These are phyloP conservation scores for Akebia trifoliata DNA, from an alignment of 164 flowering plant species.

Conservation along the genomic window DNA sequence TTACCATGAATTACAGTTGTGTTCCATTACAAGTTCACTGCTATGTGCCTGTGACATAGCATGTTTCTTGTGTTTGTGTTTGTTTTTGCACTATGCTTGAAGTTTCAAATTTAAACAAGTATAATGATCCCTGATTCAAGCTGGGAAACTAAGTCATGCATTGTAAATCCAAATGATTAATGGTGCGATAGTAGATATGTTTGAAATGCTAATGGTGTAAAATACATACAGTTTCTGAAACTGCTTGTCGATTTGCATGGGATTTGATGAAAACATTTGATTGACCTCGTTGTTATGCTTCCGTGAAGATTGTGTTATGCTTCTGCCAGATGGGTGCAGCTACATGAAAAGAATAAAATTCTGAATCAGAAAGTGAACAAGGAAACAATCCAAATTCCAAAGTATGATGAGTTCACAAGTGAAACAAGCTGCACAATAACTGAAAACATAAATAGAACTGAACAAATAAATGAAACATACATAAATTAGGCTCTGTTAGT, in stretches of 20 bases:
- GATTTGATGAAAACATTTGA: conserved; percentile 31
- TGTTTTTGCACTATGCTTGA: not conserved
- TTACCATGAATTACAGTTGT: too few species aligned
- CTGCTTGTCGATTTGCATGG: conserved; percentile 43
- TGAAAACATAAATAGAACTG: not conserved
- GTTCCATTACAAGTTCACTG: too few species aligned
- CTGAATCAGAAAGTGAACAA: conserved; percentile 2
- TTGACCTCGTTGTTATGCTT: conserved; percentile 25
- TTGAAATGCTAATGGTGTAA: conserved; percentile 1
- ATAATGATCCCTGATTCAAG: not conserved
- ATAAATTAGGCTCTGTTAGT: too few species aligned
- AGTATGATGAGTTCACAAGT: not conserved
- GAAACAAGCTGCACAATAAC: not conserved
- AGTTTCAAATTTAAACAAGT: not conserved
- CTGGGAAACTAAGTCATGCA: not conserved
- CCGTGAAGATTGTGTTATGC: conserved; percentile 38
- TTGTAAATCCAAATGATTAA: not conserved
- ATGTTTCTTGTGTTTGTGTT: not conserved
- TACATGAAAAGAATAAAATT: conserved; percentile 8
- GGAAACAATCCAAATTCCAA: not conserved
- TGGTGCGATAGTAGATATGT: not conserved
- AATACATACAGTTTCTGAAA: conserved; percentile 69
- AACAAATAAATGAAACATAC: too few species aligned
- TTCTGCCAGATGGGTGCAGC: conserved; percentile 31
- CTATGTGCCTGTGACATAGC: too few species aligned